Base-by-base conservation (phyloP, 2,329 filamentous ascomycete genomes). In the Hawksworthiomyces lignivorus region DNA sequence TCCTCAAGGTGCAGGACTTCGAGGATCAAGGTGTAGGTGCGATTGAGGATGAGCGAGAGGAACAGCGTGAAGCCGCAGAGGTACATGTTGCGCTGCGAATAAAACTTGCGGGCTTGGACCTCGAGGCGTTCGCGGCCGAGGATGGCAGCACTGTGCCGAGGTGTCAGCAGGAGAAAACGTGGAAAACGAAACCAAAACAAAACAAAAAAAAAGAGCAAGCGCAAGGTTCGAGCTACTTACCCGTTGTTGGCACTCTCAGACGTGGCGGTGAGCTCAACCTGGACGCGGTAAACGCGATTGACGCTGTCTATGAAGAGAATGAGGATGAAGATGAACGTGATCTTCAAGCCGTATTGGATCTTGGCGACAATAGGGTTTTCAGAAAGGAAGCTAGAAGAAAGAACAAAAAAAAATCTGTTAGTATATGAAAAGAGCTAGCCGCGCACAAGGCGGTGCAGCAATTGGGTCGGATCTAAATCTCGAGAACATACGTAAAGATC, bases 41-140 rank as follows among this genome's bases (percentile, higher is more conserved):
- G 90, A 81, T 98, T 97, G 62, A 94, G 86, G 67, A 98, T 98
- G 51, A 98, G 76, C 41, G 90, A 97, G 48, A 98, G 83, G 80
- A 98, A 97, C 50, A 98, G 83, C 5, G 92, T 98, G 75, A 98
- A 98, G 56, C 92, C 92, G 67, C 92, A 97, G 48, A 98, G 88
- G 71, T 98, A 98, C 92, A 98, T 98, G 80, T 98, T 98, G 66
- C 92, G 89, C 73, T 98, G 90, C 48, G 89, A 95, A 77, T 98
- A 98, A 75, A 98, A 98, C 70, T 98, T 98, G 76, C 92, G 88
- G 52, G 92, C 90, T 68, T 98, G 92, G 39, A 97, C 90, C 69
- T 98, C 92, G 77, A 94, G 88, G 51, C 92, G 90, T 63, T 97
- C 92, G 60, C 87, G 83, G 50, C 92, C 90, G 56, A 96, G 80